These are phyloP conservation scores for Fusarium paranaense DNA, from an alignment of 2,329 filamentous ascomycete genomes.

Conservation along the genomic window DNA sequence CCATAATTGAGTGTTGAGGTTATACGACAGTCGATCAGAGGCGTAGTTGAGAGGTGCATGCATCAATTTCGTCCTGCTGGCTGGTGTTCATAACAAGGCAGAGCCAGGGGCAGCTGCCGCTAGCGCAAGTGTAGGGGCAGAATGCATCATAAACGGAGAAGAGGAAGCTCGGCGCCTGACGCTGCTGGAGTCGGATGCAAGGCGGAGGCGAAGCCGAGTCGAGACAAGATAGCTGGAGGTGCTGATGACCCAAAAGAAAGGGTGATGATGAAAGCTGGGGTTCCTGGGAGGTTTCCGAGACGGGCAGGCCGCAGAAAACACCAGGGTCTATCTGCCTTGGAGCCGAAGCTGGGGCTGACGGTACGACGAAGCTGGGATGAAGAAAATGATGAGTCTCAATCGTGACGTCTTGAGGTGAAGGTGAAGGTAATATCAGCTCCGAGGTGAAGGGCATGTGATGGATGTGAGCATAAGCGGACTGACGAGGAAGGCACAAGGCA, in stretches of 20 bases:
- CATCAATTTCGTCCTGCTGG: conserved; percentile 16
- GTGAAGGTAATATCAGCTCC: background rate
- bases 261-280: conserved; percentile 26
- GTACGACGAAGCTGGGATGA: conserved; percentile 10
- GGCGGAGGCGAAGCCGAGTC: conserved; percentile 19
- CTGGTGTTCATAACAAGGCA: conserved; percentile 25
- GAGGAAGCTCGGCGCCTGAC: conserved; percentile 11
- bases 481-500: conserved; percentile 3
- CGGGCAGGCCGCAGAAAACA: conserved; percentile 19
- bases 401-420: conserved; percentile 31
- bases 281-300: conserved; percentile 26
- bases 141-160: conserved; percentile 9
- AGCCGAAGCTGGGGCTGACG: background rate
- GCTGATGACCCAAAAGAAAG: conserved; percentile 11
- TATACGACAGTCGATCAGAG: conserved; percentile 23
- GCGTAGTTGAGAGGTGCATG: conserved; percentile 25
- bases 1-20: conserved; percentile 21
- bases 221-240: conserved; percentile 8
- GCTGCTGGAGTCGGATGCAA: conserved; percentile 17
- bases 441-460: conserved; percentile 19
- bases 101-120: conserved; percentile 28
- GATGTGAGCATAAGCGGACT: background rate
- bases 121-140: background rate
- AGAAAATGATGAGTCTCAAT: conserved; percentile 27
- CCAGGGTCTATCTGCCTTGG: conserved; percentile 14